Conservation (phyloP, 2,329 filamentous ascomycete genomes). For the Stemphylium beticola region DNA sequence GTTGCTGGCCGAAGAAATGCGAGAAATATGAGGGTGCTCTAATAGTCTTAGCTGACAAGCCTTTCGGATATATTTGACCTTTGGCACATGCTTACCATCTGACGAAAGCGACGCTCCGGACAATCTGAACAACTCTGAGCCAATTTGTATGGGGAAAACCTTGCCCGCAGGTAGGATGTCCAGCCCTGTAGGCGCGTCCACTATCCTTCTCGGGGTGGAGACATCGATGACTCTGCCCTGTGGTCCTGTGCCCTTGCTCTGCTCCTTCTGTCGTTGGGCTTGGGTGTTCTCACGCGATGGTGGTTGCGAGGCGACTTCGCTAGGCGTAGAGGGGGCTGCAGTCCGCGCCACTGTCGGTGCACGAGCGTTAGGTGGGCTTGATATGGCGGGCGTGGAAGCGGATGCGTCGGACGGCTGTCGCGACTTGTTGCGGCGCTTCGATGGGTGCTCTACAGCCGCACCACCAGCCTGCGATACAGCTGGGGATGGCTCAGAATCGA, state of each 20-base stretch:
- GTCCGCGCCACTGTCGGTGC: constrained; percentile 28
- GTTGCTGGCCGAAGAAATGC: constrained; percentile 86
- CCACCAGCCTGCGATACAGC: constrained; percentile 32
- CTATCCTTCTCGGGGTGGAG: constrained; percentile 39
- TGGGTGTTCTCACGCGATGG: constrained; percentile 22
- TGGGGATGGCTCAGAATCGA: constrained; percentile 39
- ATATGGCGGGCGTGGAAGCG: constrained; percentile 28
- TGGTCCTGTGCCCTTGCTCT: constrained; percentile 42
- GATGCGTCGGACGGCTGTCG: constrained; percentile 42
- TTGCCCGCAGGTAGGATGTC: constrained; percentile 70
- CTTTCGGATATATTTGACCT: background rate
- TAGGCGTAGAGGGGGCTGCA: constrained; percentile 18
- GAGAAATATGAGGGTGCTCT: constrained; percentile 96
- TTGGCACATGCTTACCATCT: constrained; percentile 63
- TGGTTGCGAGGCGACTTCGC: constrained; percentile 22
- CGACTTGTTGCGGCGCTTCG: constrained; percentile 45
- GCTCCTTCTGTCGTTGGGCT: constrained; percentile 30
- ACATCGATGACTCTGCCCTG: constrained; percentile 44
- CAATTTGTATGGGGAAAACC: constrained; percentile 74
- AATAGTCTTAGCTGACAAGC: constrained; percentile 55
- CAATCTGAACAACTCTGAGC: constrained; percentile 70
- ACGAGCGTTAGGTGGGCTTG: constrained; percentile 23
- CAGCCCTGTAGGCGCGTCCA: constrained; percentile 30
- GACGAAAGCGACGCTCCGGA: constrained; percentile 74
- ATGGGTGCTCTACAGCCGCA: constrained; percentile 23